Evolutionary conservation across 176 grass and related monocot genomes (phyloP), one percentile per base, ranked within the genome.

Genomic region (Dactylis glomerata): DNA sequence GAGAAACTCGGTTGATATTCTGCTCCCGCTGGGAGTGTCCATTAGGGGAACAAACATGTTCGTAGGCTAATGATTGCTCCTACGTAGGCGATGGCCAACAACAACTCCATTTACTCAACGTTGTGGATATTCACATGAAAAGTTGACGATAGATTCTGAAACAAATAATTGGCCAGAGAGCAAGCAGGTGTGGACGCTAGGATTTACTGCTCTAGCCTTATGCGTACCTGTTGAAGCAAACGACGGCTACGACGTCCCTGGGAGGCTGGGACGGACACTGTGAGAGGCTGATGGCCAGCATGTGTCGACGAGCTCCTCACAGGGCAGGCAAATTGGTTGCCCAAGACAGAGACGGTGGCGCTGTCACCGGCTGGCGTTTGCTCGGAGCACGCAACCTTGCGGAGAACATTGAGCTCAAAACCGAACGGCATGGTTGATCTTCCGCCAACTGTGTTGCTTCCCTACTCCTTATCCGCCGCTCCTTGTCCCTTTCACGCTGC

Each of bases 201-300:
- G 42, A 45, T 45, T 45, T 45, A 10, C 58, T 15, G 58, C 26
- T 27, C 31, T 8, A 42, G 64, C 19, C 68, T 28, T 5, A 7
- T 12, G 40, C 17, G 17, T 51, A 97, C 94, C 89, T 94, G 87
- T 97, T 97, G 52, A 97, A 83, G 61, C 87, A 90, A 4, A 91
- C 90, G 46, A 89, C 79, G 64, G 89, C 92, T 31, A 87, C 83
- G 37, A 94, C 81, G 31, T 87, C 83, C 6, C n/a, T n/a, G n/a
- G n/a, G n/a, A n/a, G n/a, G n/a, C 90, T 77, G 0, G 42, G 70
- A 6, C 80, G 41, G 40, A 94, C 72, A 77, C 5, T 59, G 34
- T 3, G 45, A 69, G 58, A 97, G 89, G 40, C 83, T 86, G 34
- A 76, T 65, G 36, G 92, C 88, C n/a, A 97, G 88, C 37, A 94